Evolutionary conservation across 2,329 filamentous ascomycete genomes (phyloP), one percentile per base, ranked within the genome.

Genomic region (Aquanectria penicillioides): DNA sequence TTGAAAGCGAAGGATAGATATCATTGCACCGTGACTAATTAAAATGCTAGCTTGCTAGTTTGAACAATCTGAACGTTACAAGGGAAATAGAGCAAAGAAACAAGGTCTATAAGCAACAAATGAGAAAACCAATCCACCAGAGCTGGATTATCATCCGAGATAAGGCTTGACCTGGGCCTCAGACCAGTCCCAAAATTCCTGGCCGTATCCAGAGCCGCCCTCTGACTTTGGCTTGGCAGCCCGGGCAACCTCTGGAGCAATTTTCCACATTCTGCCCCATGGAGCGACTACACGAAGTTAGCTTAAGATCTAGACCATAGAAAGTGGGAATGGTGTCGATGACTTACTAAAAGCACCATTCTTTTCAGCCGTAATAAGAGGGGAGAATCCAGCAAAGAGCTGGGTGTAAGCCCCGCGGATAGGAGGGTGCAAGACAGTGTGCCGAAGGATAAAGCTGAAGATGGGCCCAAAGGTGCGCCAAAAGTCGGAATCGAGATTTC

Each of bases 391-490:
- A 1, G 81, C 76, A 57, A 77, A 85, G 1, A 85, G 63, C 57
- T 80, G 75, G 0, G 82, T 82, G 64, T 82, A 83, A 0, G 80
- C 81, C 0, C 81, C 83, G 23, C 75, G 68, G 10, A 75, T 53
- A 0, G 69, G 15, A 0, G 75, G 70, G 50, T 74, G 67, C 2
- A 74, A 23, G 2, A 67, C 44, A 0, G 63, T 63, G 4, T 59
- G 50, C 6, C 57, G 62, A 2, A 71, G 55, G 1, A 74, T 10
- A 17, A 53, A 53, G 4, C 31, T 59, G 0, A 67, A 9, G 1
- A 67, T 11, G 1, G 65, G 31, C 2, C 65, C 64, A 48, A 71
- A 67, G 1, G 64, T 64, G 10, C 76, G 74, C 60, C 65, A 71
- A n/a, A 80, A 65, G 7, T 78, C 75, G 0, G 76, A 75, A 29